Evolutionary conservation across 1,284 basidiomycete species (phyloP).

Genomic region (Pyrrhoderma lamaoense): DNA sequence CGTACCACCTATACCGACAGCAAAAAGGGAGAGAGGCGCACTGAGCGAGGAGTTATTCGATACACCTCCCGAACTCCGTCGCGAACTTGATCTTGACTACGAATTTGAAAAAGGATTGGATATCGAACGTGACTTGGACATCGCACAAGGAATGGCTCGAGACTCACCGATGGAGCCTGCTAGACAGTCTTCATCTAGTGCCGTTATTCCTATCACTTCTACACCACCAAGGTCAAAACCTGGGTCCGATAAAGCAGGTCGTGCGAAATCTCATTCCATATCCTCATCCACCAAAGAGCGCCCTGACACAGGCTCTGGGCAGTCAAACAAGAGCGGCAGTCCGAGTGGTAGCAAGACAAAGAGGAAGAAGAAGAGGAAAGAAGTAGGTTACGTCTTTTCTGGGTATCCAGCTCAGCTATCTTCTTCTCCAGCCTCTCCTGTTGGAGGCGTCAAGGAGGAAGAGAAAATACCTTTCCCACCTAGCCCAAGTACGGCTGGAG

Average conservation of each 20-base stretch:
- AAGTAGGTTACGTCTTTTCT: too few relatives aligned
- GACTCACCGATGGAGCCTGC: neutral
- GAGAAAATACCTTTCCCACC: constrained; percentile 63
- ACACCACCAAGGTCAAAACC: too few relatives aligned
- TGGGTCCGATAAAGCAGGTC: too few relatives aligned
- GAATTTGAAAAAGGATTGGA: neutral
- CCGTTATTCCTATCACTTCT: too few relatives aligned
- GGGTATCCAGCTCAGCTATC: too few relatives aligned
- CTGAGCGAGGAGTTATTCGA: constrained; percentile 58
- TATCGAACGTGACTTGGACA: too few relatives aligned
- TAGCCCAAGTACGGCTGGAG: constrained; percentile 32
- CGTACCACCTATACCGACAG: constrained; percentile 39
- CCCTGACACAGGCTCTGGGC: too few relatives aligned
- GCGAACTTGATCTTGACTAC: constrained; percentile 30
- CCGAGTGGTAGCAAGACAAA: too few relatives aligned
- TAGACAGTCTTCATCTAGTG: constrained; percentile 25
- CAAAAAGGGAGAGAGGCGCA: constrained; percentile 42
- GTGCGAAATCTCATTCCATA: too few relatives aligned
- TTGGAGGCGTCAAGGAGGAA: neutral
- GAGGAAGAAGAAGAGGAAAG: too few relatives aligned
- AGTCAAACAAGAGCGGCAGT: too few relatives aligned
- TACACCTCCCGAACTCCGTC: constrained; percentile 31
- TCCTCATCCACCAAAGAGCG: too few relatives aligned
- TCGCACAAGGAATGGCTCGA: constrained; percentile 25
- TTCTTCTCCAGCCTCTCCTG: neutral